Evolutionary conservation across 208 protist species (phyloP), one percentile per base, ranked within the genome.

Genomic region (Strigomonas culicis): DNA sequence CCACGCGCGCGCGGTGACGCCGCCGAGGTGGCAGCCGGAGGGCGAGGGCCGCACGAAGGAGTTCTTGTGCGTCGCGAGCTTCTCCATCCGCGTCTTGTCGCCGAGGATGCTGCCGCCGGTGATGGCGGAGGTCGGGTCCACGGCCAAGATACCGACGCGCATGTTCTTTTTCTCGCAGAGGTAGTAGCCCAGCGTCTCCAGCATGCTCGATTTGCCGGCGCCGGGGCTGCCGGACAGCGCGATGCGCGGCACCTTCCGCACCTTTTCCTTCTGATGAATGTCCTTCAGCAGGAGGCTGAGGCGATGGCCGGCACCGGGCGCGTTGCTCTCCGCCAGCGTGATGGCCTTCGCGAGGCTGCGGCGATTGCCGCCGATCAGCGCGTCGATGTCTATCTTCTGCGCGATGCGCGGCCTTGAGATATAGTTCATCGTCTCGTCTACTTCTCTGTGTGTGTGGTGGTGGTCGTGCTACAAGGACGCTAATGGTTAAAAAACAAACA

Each of bases 1-100:
- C 60, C 80, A 93, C 22, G 95, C 97, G 28, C 84, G 77, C 24
- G 79, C 72, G 41, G 90, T 92, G 13, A 97, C 93, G n/a, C 93
- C 92, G 41, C 94, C 97, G 17, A 99, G 85, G 24, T 90, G 84
- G n/a, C 95, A 92, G 34, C 84, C 39, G 1, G 84, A 88, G 0
- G 97, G 89, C 0, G 90, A 97, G 4, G 97, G 96, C 1, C 97
- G 84, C 4, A 99, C 83, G 70, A 84, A 99, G 11, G 96, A 92
- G 46, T 84, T 82, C 0, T 52, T 55, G 58, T 98, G 59, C 0
- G 57, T 75, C n/a, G 91, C 75, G 0, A 99, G 80, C 57, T 89
- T 76, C 15, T 70, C 51, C 97, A 99, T 98, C 32, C 96, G 80
- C 1, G 96, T 99, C 68, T 98, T 98, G 71, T 99, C 97, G 8